Percentiles rank a stretch among this genome's conserved stretches.
phyloP scores from a whole-genome alignment of 305 asterid genomes.

The Fraxinus albicans region DNA sequence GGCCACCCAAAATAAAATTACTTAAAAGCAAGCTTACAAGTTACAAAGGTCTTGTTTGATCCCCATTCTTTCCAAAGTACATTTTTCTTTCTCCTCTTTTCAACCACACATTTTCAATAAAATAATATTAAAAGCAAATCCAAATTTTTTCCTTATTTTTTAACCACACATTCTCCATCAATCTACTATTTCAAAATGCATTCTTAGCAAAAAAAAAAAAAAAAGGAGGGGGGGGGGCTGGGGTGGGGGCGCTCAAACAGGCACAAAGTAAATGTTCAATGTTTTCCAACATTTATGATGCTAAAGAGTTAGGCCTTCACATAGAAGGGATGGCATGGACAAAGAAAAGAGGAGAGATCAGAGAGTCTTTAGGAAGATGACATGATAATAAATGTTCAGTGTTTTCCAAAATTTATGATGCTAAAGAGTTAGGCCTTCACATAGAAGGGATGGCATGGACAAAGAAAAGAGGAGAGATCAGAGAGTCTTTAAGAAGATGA shows the following conservation, averaged over 20 bases:
- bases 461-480: not conserved
- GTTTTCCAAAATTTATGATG: not conserved
- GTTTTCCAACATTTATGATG: not conserved
- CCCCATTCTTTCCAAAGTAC: no score
- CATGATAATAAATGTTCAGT: not conserved
- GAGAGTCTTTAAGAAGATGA: not conserved
- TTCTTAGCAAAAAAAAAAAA: no score
- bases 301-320: not conserved
- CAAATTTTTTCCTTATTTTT: no score
- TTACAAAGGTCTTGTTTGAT: no score
- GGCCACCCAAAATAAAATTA: not conserved
- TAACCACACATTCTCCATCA: no score
- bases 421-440: not conserved
- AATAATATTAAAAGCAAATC: no score
- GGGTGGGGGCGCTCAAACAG: no score
- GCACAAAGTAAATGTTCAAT: not conserved
- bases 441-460: not conserved
- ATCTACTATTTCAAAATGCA: no score
- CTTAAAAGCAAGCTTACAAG: not conserved
- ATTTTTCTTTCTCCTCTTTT: no score
- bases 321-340: not conserved
- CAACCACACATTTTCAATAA: no score
- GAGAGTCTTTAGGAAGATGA: not conserved
- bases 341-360: not conserved
- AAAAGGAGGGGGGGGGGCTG: no score